These are phyloP conservation scores for Colletotrichum chlorophyti DNA, from an alignment of 2,329 filamentous ascomycete genomes.

Conservation along the genomic window DNA sequence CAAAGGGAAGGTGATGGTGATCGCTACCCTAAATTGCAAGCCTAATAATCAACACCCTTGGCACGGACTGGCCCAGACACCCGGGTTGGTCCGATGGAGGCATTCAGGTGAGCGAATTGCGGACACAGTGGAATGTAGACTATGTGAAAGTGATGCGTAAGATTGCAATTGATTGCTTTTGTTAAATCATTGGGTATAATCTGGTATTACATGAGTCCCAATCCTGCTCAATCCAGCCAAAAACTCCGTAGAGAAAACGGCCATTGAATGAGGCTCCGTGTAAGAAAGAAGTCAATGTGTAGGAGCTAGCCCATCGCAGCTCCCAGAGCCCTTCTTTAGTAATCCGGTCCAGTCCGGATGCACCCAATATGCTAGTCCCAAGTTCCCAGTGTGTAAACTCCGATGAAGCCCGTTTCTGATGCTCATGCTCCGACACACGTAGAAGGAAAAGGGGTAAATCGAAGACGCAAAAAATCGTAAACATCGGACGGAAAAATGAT, in stretches of 20 bases:
- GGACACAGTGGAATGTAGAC: neutral
- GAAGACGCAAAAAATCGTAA: neutral
- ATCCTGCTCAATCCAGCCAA: constrained; percentile 14
- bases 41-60: constrained; percentile 1
- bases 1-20: constrained; percentile 19
- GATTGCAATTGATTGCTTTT: neutral
- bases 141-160: neutral
- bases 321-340: constrained; percentile 36
- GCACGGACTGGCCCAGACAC: constrained; percentile 1
- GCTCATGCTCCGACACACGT: constrained; percentile 25
- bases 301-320: constrained; percentile 38
- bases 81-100: neutral
- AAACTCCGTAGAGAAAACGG: neutral
- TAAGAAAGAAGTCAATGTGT: constrained; percentile 26
- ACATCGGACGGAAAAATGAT: neutral
- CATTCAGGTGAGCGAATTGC: neutral
- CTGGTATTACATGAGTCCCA: constrained; percentile 28
- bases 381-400: constrained; percentile 20
- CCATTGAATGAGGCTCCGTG: neutral
- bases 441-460: neutral
- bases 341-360: constrained; percentile 31
- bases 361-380: constrained; percentile 28
- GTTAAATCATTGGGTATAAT: constrained; percentile 23
- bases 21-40: constrained; percentile 4
- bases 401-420: constrained; percentile 14